phyloP scores from a whole-genome alignment of 2,329 filamentous ascomycete species.

The Macrophomina phaseolina region DNA sequence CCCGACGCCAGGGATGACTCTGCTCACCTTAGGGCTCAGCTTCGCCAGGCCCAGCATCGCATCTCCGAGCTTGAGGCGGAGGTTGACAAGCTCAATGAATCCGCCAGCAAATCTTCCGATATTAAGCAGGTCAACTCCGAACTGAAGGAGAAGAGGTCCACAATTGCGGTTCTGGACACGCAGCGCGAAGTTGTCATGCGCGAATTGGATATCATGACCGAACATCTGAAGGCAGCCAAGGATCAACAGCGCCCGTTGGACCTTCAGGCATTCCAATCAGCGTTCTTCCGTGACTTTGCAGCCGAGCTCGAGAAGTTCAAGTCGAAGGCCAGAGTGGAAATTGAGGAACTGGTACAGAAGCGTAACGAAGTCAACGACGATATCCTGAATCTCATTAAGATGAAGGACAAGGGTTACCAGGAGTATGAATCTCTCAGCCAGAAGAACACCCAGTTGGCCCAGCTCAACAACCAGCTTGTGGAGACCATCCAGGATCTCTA shows the following conservation, averaged over 20 bases:
- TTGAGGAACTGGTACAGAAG: conserved; percentile 90
- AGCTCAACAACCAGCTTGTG: conserved; percentile 94
- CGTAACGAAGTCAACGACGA: conserved; percentile 85
- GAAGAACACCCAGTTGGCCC: conserved; percentile 88
- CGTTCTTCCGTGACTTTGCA: conserved; percentile 67
- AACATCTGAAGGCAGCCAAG: conserved; percentile 86
- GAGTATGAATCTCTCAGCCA: conserved; percentile 94
- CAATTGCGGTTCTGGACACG: conserved; percentile 90
- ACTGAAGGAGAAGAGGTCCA: conserved; percentile 90
- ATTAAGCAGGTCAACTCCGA: conserved; percentile 84
- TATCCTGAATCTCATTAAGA: conserved; percentile 78
- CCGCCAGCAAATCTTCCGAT: conserved; percentile 63
- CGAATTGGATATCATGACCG: conserved; percentile 86
- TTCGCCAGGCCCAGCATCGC: conserved; percentile 80
- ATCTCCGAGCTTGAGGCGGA: conserved; percentile 88
- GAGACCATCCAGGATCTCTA: conserved; percentile 93
- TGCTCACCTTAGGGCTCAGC: conserved; percentile 66
- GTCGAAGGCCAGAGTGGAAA: conserved; percentile 74
- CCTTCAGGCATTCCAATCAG: conserved; percentile 70
- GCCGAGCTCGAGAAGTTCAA: conserved; percentile 72
- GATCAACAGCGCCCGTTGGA: conserved; percentile 81
- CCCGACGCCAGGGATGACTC: conserved; percentile 55
- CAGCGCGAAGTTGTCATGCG: conserved; percentile 95
- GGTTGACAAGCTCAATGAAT: conserved; percentile 62
- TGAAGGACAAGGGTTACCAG: conserved; percentile 90